Evolutionary conservation across 2,329 filamentous ascomycete species (phyloP), one percentile per base, ranked within the genome.

Genomic region (Sporothrix pallida): DNA sequence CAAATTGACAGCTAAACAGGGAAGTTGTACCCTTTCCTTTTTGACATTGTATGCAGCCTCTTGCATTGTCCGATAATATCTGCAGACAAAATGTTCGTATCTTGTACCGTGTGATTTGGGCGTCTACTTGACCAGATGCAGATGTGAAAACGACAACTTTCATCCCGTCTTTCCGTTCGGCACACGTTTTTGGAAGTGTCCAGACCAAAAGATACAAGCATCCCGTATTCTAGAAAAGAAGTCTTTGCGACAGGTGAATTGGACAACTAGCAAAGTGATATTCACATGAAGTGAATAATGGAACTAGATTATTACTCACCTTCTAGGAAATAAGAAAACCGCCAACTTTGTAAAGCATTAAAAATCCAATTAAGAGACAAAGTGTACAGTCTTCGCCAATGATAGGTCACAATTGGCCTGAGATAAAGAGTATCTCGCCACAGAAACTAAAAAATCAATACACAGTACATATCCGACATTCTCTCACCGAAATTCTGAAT

Each of bases 1-100:
- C 17, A n/a, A 60, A 31, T n/a, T 31, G 68, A 58, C 69, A 60
- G 52, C 50, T 20, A 71, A 70, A 56, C 67, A 70, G n/a, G 68
- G 52, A 70, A 69, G 62, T 20, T 67, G 62, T 48, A 67, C 13
- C 42, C 62, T 48, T 48, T 67, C 31, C 31, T 37, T 37, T 37
- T 37, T 37, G 7, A 37, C 31, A 37, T 48, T 48, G 42, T 1
- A 48, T 67, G 62, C 62, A 26, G 26, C 58, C 31, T 44, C 17
- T 60, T 44, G 31, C 31, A 63, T 44, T 1, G 31, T 44, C 58
- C 17, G 58, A 63, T 7, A 62, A 23, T 63, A 17, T 63, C 58
- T 46, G 5, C 31, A 20, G 58, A 63, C n/a, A 26, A 62, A 31
- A 15, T 42, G 58, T 31, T 10, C 37, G 37, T 44, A 65, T 13